Conservation (phyloP, 2,329 filamentous ascomycete species). For the Ophiostoma ips region DNA sequence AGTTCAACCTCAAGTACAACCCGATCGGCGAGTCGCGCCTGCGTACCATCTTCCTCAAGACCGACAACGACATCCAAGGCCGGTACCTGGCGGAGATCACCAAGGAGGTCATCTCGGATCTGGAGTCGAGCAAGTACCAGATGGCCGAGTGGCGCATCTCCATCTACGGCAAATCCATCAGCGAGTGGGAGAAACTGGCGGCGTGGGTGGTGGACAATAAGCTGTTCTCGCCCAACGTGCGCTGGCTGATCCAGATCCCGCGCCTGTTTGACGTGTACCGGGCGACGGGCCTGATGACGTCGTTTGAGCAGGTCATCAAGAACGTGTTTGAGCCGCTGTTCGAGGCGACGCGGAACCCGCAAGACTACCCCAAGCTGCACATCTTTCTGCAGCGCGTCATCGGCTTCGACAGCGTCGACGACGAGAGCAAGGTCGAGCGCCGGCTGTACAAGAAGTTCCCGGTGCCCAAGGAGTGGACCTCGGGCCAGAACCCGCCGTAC, state of each 20-base stretch:
- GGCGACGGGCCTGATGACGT: constrained; percentile 69
- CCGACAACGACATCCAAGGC: constrained; percentile 93
- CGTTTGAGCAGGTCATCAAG: constrained; percentile 76
- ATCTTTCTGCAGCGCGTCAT: constrained; percentile 90
- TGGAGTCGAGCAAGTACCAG: constrained; percentile 98
- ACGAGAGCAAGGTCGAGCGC: constrained; percentile 92
- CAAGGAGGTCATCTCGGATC: constrained; percentile 90
- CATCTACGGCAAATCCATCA: constrained; percentile 80
- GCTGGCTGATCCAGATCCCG: constrained; percentile 92
- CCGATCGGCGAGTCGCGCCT: constrained; percentile 90
- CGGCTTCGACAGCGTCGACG: constrained; percentile 94
- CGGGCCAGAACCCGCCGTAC: constrained; percentile 92
- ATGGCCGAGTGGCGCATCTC: constrained; percentile 99
- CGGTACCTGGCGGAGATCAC: constrained; percentile 95
- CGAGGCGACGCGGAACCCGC: constrained; percentile 79
- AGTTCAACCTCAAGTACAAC: constrained; percentile 99
- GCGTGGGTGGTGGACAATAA: constrained; percentile 98
- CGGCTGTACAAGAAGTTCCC: constrained; percentile 94
- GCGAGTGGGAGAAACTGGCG: constrained; percentile 96
- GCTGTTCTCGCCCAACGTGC: constrained; percentile 91
- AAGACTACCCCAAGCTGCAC: constrained; percentile 81
- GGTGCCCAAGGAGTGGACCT: constrained; percentile 74
- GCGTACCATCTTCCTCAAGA: constrained; percentile 97
- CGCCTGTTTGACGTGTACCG: constrained; percentile 95
- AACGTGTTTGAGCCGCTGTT: constrained; percentile 93